phyloP scores from a whole-genome alignment of 2,329 filamentous ascomycete species.

The Hymenoscyphus occultus region DNA sequence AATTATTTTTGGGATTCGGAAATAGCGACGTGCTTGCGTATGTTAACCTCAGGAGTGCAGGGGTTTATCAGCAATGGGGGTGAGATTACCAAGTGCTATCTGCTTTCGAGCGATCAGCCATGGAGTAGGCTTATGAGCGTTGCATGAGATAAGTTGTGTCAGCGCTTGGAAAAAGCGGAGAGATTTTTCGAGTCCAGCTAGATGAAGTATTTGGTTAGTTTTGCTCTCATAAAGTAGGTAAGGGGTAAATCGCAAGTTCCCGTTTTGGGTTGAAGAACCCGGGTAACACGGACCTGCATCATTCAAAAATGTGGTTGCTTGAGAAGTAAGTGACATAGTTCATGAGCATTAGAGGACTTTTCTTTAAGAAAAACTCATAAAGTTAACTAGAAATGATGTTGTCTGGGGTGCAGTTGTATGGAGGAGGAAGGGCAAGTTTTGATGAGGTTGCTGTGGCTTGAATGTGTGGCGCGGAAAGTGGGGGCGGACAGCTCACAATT shows the following conservation, averaged over 20 bases:
- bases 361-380: no score
- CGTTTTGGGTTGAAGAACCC: background rate
- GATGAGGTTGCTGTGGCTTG: background rate
- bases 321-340: slow-evolving; percentile 17
- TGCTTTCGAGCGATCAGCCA: slow-evolving; percentile 41
- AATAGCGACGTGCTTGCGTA: slow-evolving; percentile 52
- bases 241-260: background rate
- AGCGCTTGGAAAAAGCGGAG: slow-evolving; percentile 56
- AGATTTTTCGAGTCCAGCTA: slow-evolving; percentile 59
- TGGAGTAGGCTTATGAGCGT: slow-evolving; percentile 41
- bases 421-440: no score
- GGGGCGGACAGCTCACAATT: background rate
- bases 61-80: background rate
- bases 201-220: background rate
- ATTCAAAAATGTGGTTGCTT: slow-evolving; percentile 28
- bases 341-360: no score
- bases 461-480: background rate
- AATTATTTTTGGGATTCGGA: slow-evolving; percentile 68
- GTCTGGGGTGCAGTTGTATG: no score
- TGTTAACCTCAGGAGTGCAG: background rate
- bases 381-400: no score
- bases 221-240: background rate
- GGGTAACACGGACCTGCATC: slow-evolving; percentile 26
- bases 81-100: slow-evolving; percentile 41
- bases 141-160: slow-evolving; percentile 47